These are phyloP conservation scores for Eucalyptus rudis DNA, from an alignment of 345 rosid species.

Conservation along the genomic window DNA sequence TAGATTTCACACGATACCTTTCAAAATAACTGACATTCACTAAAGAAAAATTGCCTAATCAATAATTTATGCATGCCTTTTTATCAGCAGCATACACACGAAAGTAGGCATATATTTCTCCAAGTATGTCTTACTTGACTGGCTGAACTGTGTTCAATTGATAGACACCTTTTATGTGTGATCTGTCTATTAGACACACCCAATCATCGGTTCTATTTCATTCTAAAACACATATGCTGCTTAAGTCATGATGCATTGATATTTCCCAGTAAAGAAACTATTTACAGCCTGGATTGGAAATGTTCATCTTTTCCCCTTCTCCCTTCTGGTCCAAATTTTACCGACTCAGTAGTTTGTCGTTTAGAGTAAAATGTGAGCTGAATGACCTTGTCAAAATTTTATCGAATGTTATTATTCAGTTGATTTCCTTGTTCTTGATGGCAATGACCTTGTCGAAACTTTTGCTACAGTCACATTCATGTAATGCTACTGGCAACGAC, in stretches of 20 bases:
- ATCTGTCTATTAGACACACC: background rate
- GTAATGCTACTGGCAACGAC: conserved; percentile 56
- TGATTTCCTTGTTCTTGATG: background rate
- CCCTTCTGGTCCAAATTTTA: background rate
- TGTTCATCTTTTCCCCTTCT: background rate
- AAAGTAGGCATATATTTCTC: background rate
- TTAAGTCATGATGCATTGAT: background rate
- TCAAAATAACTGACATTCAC: background rate
- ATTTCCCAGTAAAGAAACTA: background rate
- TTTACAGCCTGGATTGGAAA: background rate
- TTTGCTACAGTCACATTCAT: conserved; percentile 52
- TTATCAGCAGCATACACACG: background rate
- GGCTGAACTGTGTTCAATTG: background rate
- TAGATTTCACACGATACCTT: background rate
- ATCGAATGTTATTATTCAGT: background rate
- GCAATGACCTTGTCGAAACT: background rate
- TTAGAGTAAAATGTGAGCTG: background rate
- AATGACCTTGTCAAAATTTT: background rate
- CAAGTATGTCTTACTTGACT: background rate
- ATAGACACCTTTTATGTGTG: background rate
- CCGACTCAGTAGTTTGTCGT: background rate
- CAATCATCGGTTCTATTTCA: background rate
- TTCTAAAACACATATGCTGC: background rate
- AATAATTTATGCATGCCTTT: background rate
- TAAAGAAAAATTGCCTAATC: background rate